Evolutionary conservation across 805 yeast genomes (phyloP), one percentile per base, ranked within the genome.

Genomic region (Saccharomycopsis sp.): DNA sequence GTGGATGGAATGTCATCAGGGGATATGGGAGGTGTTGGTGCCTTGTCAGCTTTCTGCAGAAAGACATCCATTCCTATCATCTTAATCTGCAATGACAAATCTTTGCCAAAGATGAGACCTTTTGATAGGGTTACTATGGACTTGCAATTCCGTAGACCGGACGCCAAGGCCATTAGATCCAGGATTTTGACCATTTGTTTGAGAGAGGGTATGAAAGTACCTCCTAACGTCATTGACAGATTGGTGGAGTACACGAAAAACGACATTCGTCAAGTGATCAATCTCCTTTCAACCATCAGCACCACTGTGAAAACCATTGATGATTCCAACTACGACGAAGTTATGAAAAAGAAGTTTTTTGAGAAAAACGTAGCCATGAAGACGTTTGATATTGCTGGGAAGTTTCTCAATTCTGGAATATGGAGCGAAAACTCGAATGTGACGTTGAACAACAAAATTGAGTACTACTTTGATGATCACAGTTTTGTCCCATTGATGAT

Each of bases 1-100:
- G 97, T 92, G 22, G 99, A 92, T 59, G 99, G 99, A 52, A 92
- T 92, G 97, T 85, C 95, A 30, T 87, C 94, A 55, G 99, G 99
- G 49, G 99, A 92, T 61, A 80, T 92, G 52, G 99, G 99, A 47
- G 99, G 99, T 48, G 95, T 92, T 20, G 96, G 96, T 18, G 94
- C 87, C 46, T 69, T 92, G 60, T 86, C 96, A 0, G 77, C 80
- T 30, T 80, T 85, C 52, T 88, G 96, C 56, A 71, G 80, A 32
- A 79, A 77, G 38, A 87, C 97, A 0, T 71, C 77, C 33, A 84
- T 89, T 52, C 98, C 99, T 12, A 72, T 92, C 64, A 87, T 92
- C 45, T 68, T 89, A 40, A 88, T 92, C 48, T 89, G 97, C 64
- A 92, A 92, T 62, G 99, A 92, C 57, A 80, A 83, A 51, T 73